Evolutionary conservation across 257 asterid genomes (phyloP), one percentile per base, ranked within the genome.

Genomic region (Solanum sitiens): DNA sequence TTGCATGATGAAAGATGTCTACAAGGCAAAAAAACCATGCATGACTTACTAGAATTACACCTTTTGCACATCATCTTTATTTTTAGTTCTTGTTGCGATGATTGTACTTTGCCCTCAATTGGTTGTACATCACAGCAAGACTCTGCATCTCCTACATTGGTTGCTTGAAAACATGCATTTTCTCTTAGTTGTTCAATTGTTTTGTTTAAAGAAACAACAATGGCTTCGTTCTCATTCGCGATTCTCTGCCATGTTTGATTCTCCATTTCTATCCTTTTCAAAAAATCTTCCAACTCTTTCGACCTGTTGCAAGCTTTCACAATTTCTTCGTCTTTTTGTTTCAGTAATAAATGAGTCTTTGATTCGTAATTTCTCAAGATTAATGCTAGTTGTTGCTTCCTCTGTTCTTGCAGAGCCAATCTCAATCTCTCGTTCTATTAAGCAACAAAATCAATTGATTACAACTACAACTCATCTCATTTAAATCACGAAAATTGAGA

Each of bases 1-100:
- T 85, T 88, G 93, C 99, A 97, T 8, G 92, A 92, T 45, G 94
- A 94, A 4, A 97, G 93, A 91, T 97, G 99, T 85, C 98, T 91
- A 83, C 98, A 97, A 4, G 98, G 98, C 65, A 97, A 84, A 89
- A 97, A 86, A 47, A 96, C 87, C 8, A 95, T 92, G 72, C 97
- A 88, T 88, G 95, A 89, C 27, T 89, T 88, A 88, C 95, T 71
- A 83, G 53, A 23, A 61, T 89, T 89, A 88, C 99, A 95, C 42
- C 90, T 83, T 87, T 91, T 93, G 91, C 99, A 97, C 4, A 87
- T 59, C 93, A 88, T 83, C 32, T 44, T 92, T 83, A 87, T 86
- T 83, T 50, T 61, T 37, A 61, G 25, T 16, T 53, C 23, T 53
- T 6, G 23, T 4, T n/a, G 56, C 39, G 8, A 50, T 44, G 8